These are phyloP conservation scores for Kodamaea kaohsiungensis DNA, from an alignment of 805 yeast genomes.

Conservation along the genomic window DNA sequence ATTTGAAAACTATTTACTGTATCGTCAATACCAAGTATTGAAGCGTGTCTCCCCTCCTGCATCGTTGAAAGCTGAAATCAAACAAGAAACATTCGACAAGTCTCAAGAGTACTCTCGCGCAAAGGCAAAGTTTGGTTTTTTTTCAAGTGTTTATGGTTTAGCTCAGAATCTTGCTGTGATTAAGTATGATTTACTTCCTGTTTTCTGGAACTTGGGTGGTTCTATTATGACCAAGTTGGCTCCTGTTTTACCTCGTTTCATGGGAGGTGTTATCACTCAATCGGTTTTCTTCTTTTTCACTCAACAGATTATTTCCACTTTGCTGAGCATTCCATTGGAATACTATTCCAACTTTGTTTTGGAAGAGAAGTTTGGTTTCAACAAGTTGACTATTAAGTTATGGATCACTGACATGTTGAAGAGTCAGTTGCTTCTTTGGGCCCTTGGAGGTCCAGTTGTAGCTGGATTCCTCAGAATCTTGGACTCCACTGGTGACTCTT, in stretches of 20 bases:
- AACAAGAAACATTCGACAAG: constrained; percentile 70
- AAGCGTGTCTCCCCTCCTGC: constrained; percentile 59
- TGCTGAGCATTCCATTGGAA: constrained; percentile 65
- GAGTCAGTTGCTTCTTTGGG: constrained; percentile 50
- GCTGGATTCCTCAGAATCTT: constrained; percentile 80
- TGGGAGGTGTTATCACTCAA: constrained; percentile 66
- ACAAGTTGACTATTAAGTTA: constrained; percentile 71
- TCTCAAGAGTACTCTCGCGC: constrained; percentile 79
- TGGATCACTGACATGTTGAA: constrained; percentile 79
- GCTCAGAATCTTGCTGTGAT: constrained; percentile 58
- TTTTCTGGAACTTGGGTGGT: constrained; percentile 52
- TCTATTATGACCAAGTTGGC: constrained; percentile 57
- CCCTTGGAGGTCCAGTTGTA: constrained; percentile 70
- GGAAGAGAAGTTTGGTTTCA: constrained; percentile 92
- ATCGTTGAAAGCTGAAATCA: constrained; percentile 65
- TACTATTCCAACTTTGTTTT: constrained; percentile 82
- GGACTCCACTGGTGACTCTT: constrained; percentile 74
- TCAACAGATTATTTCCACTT: constrained; percentile 50
- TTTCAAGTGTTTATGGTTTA: constrained; percentile 52
- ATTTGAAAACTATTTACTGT: constrained; percentile 72
- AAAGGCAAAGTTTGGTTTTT: constrained; percentile 67
- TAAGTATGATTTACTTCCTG: constrained; percentile 53
- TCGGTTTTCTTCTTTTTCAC: constrained; percentile 63
- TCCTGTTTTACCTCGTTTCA: constrained; percentile 34
- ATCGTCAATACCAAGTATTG: constrained; percentile 75